Conservation (phyloP, 768 basidiomycete species). For the Pleurotus pulmonarius region DNA sequence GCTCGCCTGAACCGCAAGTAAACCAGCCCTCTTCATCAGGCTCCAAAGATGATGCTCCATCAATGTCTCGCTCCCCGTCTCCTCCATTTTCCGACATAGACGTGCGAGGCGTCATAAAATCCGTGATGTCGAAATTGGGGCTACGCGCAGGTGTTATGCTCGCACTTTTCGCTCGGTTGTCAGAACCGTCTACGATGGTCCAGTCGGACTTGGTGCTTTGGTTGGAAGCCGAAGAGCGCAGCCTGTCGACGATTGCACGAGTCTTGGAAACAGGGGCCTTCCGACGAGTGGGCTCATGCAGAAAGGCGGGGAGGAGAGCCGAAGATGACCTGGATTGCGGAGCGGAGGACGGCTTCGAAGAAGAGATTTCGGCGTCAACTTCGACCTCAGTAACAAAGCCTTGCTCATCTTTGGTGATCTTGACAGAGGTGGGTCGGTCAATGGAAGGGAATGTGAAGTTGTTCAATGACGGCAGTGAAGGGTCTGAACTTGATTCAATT, state of each 20-base stretch:
- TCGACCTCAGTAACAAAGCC: conserved; percentile 41
- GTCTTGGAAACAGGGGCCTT: conserved; percentile 49
- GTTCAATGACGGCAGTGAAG: conserved; percentile 19
- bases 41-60: conserved; percentile 27
- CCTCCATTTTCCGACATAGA: conserved; percentile 38
- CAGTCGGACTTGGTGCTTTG: conserved; percentile 8
- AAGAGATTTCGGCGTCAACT: conserved; percentile 22
- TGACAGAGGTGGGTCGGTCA: conserved; percentile 32
- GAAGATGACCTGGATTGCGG: conserved; percentile 24
- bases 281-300: conserved; percentile 36
- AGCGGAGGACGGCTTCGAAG: conserved; percentile 22
- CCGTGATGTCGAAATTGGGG: conserved; percentile 14
- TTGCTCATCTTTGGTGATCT: conserved; percentile 50
- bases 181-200: neutral
- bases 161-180: conserved; percentile 17
- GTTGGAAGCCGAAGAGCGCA: conserved; percentile 34
- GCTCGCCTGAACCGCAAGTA: conserved; percentile 22
- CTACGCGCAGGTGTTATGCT: conserved; percentile 30
- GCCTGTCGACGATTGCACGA: conserved; percentile 54
- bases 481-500: conserved; percentile 17
- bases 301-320: conserved; percentile 44
- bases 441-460: conserved; percentile 50
- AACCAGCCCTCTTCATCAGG: conserved; percentile 47
- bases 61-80: conserved; percentile 21
- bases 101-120: conserved; percentile 27